Base-by-base conservation (phyloP, 768 basidiomycete species). In the Clathrus columnatus region DNA sequence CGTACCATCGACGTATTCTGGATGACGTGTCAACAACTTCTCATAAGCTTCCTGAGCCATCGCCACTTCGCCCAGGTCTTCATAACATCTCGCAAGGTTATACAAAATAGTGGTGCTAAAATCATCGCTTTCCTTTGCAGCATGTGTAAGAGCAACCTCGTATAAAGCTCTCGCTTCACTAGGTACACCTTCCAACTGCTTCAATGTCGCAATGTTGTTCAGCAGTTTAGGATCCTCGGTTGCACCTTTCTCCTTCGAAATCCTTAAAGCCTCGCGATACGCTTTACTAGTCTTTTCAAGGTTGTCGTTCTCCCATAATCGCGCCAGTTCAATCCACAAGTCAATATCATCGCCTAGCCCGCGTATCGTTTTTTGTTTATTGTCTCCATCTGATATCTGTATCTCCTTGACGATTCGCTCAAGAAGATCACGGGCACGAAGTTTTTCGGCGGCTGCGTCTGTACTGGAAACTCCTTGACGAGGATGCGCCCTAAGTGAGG, bases 1-100 rank as follows among this genome's bases (percentile, higher is more conserved):
- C 86, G 47, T 61, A 95, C 94, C 95, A 65, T 97, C 95, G 21
- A 93, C 80, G 65, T 95, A 97, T 70, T 98, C 96, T 1, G 94
- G 91, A 74, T 98, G 95, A 51, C 87, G 77, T n/a, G 81, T 72
- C 30, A 97, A 69, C 7, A 98, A 75, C 68, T 92, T 91, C 48
- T 85, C 81, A 62, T 94, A 98, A 1, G 90, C 91, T 61, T 87
- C 89, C 59, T 77, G 84, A 1, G 95, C 94, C 58, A 84, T 75
- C 1, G 69, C 75, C 4, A 77, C 75, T 30, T 90, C 84, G 1
- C 86, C 86, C 51, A 80, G 75, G 47, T 92, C 91, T 68, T 99
- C 96, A 62, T 92, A 94, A 16, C 87, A 85, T 56, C 93, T 75
- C 0, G 88, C 96, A 21, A 97, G 81, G 65, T 99, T 99, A 70